phyloP scores from a whole-genome alignment of 768 basidiomycete species.

The Paxillus involutus region DNA sequence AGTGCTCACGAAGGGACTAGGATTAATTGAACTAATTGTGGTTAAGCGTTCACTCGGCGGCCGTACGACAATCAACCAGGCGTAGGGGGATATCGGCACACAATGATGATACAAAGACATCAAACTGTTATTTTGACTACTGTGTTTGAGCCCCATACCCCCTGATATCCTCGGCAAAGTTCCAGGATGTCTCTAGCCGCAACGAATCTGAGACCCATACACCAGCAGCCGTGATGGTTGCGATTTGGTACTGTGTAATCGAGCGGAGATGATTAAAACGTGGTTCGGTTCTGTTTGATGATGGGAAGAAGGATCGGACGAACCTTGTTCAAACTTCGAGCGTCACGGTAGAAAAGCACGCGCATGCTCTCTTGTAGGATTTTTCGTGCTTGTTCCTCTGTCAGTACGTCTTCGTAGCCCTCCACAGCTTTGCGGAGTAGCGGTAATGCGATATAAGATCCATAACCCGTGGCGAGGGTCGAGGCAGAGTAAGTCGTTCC shows the following conservation, averaged over 20 bases:
- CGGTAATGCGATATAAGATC: conserved; percentile 90
- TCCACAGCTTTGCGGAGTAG: conserved; percentile 90
- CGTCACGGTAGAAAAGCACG: conserved; percentile 95
- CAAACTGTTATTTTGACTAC: conserved; percentile 34
- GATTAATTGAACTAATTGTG: no score
- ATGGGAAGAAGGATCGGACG: no score
- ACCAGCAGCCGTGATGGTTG: conserved; percentile 78
- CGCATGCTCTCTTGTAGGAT: conserved; percentile 87
- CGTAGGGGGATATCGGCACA: no score
- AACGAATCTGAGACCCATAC: conserved; percentile 78
- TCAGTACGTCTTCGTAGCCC: conserved; percentile 68
- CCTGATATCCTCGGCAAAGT: conserved; percentile 88
- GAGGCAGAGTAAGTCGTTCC: conserved; percentile 96
- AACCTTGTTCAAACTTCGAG: conserved; percentile 93
- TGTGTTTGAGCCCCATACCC: conserved; percentile 93
- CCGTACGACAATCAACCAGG: no score
- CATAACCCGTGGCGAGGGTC: conserved; percentile 94
- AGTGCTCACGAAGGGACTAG: neutral
- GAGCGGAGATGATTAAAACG: neutral
- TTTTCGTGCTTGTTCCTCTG: conserved; percentile 73
- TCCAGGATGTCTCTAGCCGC: conserved; percentile 78
- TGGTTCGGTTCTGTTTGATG: neutral
- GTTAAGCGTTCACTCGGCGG: no score
- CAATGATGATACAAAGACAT: neutral
- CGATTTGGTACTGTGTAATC: conserved; percentile 83